phyloP scores from a whole-genome alignment of 2,329 filamentous ascomycete species.

The Eutypella sp. region DNA sequence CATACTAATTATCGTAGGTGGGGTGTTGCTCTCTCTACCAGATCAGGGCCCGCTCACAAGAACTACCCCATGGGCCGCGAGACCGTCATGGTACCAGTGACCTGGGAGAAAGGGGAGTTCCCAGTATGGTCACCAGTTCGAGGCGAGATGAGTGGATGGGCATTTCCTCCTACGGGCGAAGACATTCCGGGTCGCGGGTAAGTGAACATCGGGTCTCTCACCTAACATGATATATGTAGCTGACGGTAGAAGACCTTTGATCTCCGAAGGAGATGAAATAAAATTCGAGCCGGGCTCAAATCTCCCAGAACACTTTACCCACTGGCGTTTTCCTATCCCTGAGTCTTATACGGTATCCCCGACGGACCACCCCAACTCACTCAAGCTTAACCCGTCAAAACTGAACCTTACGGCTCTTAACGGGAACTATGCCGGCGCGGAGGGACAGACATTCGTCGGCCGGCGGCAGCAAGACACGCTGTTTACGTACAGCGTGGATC shows the following conservation, averaged over 20 bases:
- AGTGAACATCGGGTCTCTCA: conserved; percentile 14
- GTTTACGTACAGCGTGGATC: conserved; percentile 44
- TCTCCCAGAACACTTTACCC: conserved; percentile 49
- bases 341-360: conserved; percentile 42
- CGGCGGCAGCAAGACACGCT: conserved; percentile 50
- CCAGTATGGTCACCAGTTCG: conserved; percentile 30
- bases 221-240: conserved; percentile 6
- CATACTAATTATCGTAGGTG: conserved; percentile 24
- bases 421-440: conserved; percentile 40
- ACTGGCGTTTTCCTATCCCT: conserved; percentile 49
- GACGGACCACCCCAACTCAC: conserved; percentile 33
- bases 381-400: conserved; percentile 42
- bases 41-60: conserved; percentile 32
- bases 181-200: conserved; percentile 22
- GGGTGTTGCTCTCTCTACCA: conserved; percentile 35
- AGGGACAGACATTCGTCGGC: conserved; percentile 48
- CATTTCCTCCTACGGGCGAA: conserved; percentile 10
- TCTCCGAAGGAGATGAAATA: conserved; percentile 37
- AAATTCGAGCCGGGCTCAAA: conserved; percentile 38
- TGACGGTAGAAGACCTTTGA: conserved; percentile 32
- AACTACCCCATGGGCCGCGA: conserved; percentile 41
- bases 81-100: conserved; percentile 34
- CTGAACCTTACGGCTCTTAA: conserved; percentile 52
- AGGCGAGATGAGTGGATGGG: conserved; percentile 31
- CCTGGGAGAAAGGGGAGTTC: conserved; percentile 30